phyloP scores from a whole-genome alignment of 305 asterid species.

The Salvia sclarea region DNA sequence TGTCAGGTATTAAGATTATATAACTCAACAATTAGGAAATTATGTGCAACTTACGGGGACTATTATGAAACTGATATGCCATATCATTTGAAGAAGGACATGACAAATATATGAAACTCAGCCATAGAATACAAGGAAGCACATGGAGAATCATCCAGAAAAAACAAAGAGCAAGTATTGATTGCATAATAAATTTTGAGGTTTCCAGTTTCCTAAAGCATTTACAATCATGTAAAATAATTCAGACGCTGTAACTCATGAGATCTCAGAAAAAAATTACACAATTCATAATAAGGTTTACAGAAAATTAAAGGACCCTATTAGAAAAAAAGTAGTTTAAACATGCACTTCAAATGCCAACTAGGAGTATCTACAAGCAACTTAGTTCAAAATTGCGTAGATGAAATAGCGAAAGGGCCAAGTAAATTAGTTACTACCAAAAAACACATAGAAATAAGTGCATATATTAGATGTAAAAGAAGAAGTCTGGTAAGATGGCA shows the following conservation, averaged over 20 bases:
- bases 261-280: background rate
- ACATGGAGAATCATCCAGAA: slow-evolving; percentile 9
- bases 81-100: background rate
- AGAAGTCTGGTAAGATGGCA: slow-evolving; percentile 22
- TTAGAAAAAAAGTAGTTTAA: slow-evolving; percentile 15
- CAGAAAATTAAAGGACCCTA: slow-evolving; percentile 10
- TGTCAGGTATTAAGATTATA: background rate
- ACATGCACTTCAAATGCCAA: slow-evolving; percentile 21
- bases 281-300: background rate
- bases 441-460: slow-evolving; percentile 1
- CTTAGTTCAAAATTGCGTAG: slow-evolving; percentile 1
- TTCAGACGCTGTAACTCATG: background rate
- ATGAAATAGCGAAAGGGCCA: slow-evolving; percentile 15
- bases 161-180: background rate
- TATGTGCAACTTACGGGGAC: background rate
- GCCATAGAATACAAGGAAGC: slow-evolving; percentile 1
- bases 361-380: slow-evolving; percentile 13
- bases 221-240: slow-evolving; percentile 9
- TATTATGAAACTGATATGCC: slow-evolving; percentile 6
- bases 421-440: slow-evolving; percentile 7
- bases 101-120: background rate
- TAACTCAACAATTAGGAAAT: background rate
- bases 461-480: background rate
- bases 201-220: background rate
- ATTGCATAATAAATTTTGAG: background rate